Percentiles rank a stretch among this genome's conserved stretches.
Evolutionary conservation across 345 rosid genomes (phyloP).

Genomic region (Limnanthes douglasii): DNA sequence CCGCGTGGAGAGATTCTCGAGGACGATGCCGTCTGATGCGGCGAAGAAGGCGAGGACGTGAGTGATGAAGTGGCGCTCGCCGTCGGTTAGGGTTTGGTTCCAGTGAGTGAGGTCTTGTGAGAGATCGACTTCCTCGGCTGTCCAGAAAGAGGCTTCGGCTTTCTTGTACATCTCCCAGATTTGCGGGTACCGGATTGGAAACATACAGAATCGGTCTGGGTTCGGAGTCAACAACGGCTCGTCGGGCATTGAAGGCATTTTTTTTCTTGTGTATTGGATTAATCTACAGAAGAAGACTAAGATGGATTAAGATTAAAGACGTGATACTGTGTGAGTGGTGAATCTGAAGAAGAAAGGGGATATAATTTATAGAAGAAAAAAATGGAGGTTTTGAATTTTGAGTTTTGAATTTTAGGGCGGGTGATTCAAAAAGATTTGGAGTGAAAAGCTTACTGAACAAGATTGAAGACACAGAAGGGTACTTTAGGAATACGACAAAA

Average conservation of each 20-base stretch:
- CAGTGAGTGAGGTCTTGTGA: conserved; percentile 68
- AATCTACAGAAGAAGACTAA: not conserved
- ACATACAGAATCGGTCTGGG: conserved; percentile 87
- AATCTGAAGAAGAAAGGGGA: too few species aligned
- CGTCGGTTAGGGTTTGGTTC: conserved; percentile 46
- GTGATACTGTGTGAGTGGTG: not conserved
- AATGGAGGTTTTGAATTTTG: conserved; percentile 9
- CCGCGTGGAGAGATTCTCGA: conserved; percentile 72
- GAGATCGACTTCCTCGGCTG: conserved; percentile 94
- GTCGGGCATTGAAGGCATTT: conserved; percentile 69
- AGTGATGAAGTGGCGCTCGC: conserved; percentile 67
- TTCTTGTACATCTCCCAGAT: conserved; percentile 99
- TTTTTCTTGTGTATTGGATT: not conserved
- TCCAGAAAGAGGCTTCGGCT: conserved; percentile 97
- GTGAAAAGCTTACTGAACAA: conserved; percentile 18
- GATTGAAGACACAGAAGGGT: not conserved
- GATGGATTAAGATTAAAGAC: not conserved
- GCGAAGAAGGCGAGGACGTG: conserved; percentile 98
- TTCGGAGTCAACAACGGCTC: conserved; percentile 75
- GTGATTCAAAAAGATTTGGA: conserved; percentile 9
- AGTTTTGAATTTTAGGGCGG: conserved; percentile 14
- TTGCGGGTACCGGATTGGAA: conserved; percentile 78
- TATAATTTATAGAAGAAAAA: conserved; percentile 7
- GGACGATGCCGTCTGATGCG: conserved; percentile 84
- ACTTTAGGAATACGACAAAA: not conserved